Evolutionary conservation across 225 moss, liverwort and hornwort species (phyloP), one percentile per base, ranked within the genome.

Genomic region (Pleurozium schreberi): DNA sequence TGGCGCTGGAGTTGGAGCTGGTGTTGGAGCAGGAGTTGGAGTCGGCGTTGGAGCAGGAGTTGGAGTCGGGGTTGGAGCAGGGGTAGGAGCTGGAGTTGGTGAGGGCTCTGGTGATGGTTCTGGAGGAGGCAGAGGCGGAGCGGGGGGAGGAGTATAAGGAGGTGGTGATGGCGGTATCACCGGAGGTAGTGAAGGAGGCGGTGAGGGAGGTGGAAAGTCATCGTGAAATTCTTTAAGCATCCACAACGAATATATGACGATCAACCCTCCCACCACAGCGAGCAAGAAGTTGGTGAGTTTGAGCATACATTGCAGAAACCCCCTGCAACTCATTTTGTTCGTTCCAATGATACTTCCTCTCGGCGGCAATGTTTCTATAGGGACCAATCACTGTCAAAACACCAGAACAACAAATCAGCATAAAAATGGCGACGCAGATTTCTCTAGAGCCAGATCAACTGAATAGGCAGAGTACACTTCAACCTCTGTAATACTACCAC

Each of bases 241-340:
- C 98, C 98, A 99, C 57, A 99, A 90, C 45, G 96, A 94, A 74
- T 99, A 97, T n/a, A 99, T 79, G 75, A 99, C 94, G 77, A 96
- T 96, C 25, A 87, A 87, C 67, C 95, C 97, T 80, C 96, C 98
- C 58, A 96, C 92, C 85, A 99, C 85, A 71, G 97, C 93, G 43
- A 99, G 91, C 33, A 99, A 85, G 77, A 97, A 96, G 88, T 97
- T 99, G 79, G 95, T 89, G 82, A 99, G 47, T 90, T 97, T 99
- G 68, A 99, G 91, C 84, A 95, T 91, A 62, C 97, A 96, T 91
- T 97, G 96, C 87, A 97, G 90, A 88, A 96, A 95, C 58, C 98
- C 98, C 89, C 93, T 89, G 92, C 98, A 99, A 91, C 92, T 95
- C 98, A 98, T 98, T 33, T 82, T 45, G 77, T 15, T 36, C 81